Percentiles rank a stretch among this genome's conserved stretches.
Evolutionary conservation across 208 protist species (phyloP).

Genomic region (Leishmania turanica): DNA sequence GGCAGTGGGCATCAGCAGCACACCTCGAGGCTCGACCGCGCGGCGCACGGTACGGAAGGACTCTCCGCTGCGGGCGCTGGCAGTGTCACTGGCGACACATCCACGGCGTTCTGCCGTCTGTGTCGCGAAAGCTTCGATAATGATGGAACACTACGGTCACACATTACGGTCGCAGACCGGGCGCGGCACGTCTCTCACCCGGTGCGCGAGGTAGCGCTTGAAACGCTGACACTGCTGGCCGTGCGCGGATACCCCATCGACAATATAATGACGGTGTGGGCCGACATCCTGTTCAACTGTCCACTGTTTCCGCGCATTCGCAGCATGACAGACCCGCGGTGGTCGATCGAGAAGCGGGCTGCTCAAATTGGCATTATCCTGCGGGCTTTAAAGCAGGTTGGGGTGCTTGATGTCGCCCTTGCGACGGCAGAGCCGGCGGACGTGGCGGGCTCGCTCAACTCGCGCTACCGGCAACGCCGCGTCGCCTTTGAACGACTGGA

Average conservation of each 20-base stretch:
- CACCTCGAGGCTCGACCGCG: background rate
- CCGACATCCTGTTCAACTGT: slow-evolving; percentile 53
- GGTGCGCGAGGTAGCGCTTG: slow-evolving; percentile 71
- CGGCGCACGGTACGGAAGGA: background rate
- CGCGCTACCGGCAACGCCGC: slow-evolving; percentile 50
- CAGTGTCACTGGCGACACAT: background rate
- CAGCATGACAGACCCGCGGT: slow-evolving; percentile 37
- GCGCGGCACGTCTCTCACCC: slow-evolving; percentile 57
- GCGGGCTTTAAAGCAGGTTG: slow-evolving; percentile 36
- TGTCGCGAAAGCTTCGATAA: slow-evolving; percentile 62
- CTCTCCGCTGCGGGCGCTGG: background rate
- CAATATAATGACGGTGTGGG: slow-evolving; percentile 64
- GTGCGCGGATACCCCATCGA: slow-evolving; percentile 82
- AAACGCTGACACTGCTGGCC: slow-evolving; percentile 59
- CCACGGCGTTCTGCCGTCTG: slow-evolving; percentile 47
- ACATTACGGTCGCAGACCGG: slow-evolving; percentile 43
- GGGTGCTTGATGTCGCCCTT: slow-evolving; percentile 64
- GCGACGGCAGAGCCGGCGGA: slow-evolving; percentile 18
- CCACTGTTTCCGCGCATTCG: slow-evolving; percentile 56
- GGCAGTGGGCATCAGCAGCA: background rate
- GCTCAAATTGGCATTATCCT: slow-evolving; percentile 44
- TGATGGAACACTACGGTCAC: slow-evolving; percentile 22
- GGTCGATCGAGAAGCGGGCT: slow-evolving; percentile 58
- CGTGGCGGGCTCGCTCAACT: background rate
- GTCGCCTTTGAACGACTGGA: slow-evolving; percentile 82